Evolutionary conservation across 2,329 filamentous ascomycete genomes (phyloP).

Genomic region (Colletotrichum shisoi): DNA sequence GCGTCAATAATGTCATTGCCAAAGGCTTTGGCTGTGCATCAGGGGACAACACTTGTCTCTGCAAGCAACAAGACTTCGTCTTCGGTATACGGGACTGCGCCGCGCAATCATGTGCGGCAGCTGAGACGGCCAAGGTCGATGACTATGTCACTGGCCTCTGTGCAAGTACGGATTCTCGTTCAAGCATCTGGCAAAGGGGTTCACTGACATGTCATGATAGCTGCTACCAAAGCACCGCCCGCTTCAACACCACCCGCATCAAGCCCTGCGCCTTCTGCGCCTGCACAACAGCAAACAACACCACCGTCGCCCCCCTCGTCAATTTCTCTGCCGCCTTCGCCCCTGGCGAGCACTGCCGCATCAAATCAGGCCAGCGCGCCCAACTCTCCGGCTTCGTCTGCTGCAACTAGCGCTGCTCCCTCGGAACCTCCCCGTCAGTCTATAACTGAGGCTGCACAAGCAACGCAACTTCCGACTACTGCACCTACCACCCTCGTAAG

Average conservation of each 20-base stretch:
- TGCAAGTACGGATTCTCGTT: slow-evolving; percentile 42
- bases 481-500: slow-evolving; percentile 31
- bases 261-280: slow-evolving; percentile 15
- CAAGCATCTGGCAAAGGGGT: neutral
- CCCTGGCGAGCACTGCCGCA: neutral
- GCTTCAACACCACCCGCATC: slow-evolving; percentile 21
- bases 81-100: slow-evolving; percentile 55
- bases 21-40: slow-evolving; percentile 43
- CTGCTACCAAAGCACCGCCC: slow-evolving; percentile 23
- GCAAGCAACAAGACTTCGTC: slow-evolving; percentile 48
- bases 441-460: slow-evolving; percentile 32
- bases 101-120: slow-evolving; percentile 44
- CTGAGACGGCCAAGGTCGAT: slow-evolving; percentile 45
- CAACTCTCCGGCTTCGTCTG: slow-evolving; percentile 6
- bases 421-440: slow-evolving; percentile 2
- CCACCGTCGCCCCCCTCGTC: slow-evolving; percentile 4
- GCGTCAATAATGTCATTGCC: slow-evolving; percentile 38
- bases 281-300: slow-evolving; percentile 18
- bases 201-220: slow-evolving; percentile 19
- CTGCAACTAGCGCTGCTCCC: neutral
- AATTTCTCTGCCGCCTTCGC: slow-evolving; percentile 20
- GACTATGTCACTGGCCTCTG: slow-evolving; percentile 45
- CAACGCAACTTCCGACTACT: slow-evolving; percentile 32
- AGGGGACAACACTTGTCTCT: slow-evolving; percentile 52
- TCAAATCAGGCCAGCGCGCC: neutral